Evolutionary conservation across 352 stramenopile genomes (phyloP).

Genomic region (Phytopythium chamaehyphon): DNA sequence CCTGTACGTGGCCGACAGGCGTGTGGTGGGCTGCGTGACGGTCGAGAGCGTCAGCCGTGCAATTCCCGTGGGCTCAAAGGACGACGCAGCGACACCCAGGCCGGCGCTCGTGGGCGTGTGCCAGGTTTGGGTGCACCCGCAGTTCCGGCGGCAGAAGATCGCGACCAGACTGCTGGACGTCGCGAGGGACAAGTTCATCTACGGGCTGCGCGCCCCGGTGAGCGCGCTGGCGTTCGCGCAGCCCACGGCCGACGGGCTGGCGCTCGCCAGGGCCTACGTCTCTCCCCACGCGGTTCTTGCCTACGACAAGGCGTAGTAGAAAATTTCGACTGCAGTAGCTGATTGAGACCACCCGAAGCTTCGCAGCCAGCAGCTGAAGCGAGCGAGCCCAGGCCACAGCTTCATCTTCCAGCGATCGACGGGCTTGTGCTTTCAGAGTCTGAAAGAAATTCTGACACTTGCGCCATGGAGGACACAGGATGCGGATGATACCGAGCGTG

Average conservation of each 20-base stretch:
- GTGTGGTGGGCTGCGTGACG: slow-evolving; percentile 61
- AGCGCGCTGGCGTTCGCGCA: slow-evolving; percentile 63
- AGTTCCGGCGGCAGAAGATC: slow-evolving; percentile 41
- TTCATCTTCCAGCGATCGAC: no score
- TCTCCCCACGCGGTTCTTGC: slow-evolving; percentile 42
- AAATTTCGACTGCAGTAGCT: no score
- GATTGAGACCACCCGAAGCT: no score
- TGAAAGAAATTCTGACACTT: no score
- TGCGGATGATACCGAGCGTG: no score
- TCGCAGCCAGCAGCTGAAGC: no score
- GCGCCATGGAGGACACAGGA: no score
- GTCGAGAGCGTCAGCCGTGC: slow-evolving; percentile 47
- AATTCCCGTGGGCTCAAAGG: slow-evolving; percentile 24
- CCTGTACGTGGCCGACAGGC: slow-evolving; percentile 50
- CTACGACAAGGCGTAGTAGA: slow-evolving; percentile 33
- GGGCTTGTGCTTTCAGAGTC: no score
- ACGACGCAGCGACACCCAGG: slow-evolving; percentile 7
- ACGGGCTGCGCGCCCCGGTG: slow-evolving; percentile 54
- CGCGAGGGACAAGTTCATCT: slow-evolving; percentile 65
- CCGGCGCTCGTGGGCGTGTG: slow-evolving; percentile 54
- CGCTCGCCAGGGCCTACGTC: slow-evolving; percentile 58
- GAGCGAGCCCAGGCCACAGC: no score
- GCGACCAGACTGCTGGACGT: slow-evolving; percentile 58
- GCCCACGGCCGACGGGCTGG: slow-evolving; percentile 56
- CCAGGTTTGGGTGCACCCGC: slow-evolving; percentile 68